Evolutionary conservation across 1,139 yeast genomes (phyloP).

Genomic region (Suhomyces maxii): DNA sequence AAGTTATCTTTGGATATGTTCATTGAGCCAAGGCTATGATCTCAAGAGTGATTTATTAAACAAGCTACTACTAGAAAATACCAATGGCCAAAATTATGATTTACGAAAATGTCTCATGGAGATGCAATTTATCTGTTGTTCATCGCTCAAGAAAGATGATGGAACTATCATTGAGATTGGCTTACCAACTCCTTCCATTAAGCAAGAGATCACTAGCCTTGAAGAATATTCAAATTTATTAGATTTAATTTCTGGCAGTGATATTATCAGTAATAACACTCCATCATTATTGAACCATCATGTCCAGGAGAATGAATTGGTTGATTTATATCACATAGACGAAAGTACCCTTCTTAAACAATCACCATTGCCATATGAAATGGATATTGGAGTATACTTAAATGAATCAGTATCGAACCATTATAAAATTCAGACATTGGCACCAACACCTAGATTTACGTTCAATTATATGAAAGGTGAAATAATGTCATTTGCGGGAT

Average conservation of each 20-base stretch:
- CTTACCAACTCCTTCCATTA: neutral
- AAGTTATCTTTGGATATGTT: slow-evolving; percentile 45
- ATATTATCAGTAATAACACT: slow-evolving; percentile 32
- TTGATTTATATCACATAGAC: slow-evolving; percentile 32
- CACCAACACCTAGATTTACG: slow-evolving; percentile 1
- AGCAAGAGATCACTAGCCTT: slow-evolving; percentile 5
- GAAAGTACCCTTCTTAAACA: slow-evolving; percentile 24
- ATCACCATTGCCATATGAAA: slow-evolving; percentile 34
- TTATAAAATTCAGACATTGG: neutral
- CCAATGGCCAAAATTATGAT: slow-evolving; percentile 39
- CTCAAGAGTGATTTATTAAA: slow-evolving; percentile 32
- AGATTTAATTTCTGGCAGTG: slow-evolving; percentile 42
- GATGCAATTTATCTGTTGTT: slow-evolving; percentile 58
- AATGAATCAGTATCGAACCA: neutral
- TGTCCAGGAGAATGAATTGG: slow-evolving; percentile 35
- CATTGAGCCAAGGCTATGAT: slow-evolving; percentile 36
- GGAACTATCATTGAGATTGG: slow-evolving; percentile 1
- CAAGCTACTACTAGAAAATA: slow-evolving; percentile 26
- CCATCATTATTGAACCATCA: slow-evolving; percentile 42
- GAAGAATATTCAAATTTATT: slow-evolving; percentile 14
- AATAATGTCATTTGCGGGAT: slow-evolving; percentile 17
- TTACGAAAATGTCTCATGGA: slow-evolving; percentile 54
- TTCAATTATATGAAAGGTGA: slow-evolving; percentile 13
- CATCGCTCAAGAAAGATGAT: neutral
- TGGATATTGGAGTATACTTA: slow-evolving; percentile 32